Base-by-base conservation (phyloP, 495 filamentous ascomycete species). In the Neohortaea acidophila region DNA sequence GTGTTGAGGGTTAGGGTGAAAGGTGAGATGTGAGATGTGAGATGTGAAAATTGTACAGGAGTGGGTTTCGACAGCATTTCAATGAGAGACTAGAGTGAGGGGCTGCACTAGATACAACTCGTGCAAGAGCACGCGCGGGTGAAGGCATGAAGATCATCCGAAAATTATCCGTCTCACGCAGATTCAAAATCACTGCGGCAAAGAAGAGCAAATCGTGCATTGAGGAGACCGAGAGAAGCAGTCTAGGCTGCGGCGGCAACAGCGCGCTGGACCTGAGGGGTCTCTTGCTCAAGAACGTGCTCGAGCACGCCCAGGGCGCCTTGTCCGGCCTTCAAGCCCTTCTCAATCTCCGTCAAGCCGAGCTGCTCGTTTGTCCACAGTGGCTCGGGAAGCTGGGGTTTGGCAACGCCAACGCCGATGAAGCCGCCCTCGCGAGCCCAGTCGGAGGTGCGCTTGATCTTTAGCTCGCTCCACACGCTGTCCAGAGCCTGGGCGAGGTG, bases 371-470 rank as follows among this genome's bases (percentile, higher is more conserved):
- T 74, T 15, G 82, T 81, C 87, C 87, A 96, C 23, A 96, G 76
- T 27, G 75, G 74, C 45, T 72, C 65, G 14, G 64, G 66, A 27
- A 59, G 64, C 29, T 68, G 63, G 9, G 65, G 66, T 4, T 65
- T 70, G 30, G 76, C 62, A 23, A 79, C 75, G 19, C 87, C 87
- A 14, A 96, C 87, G 27, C 87, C 87, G 35, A 93, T 82, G 51
- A 94, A 92, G 3, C 89, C 91, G 6, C 91, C 89, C 52, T 87
- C 67, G 21, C 69, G 70, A n/a, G 79, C 74, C 89, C 89, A 96
- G 43, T 89, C 81, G 45, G 72, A 79, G 25, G 86, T 83, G 36
- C 85, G 73, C 65, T 93, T 94, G 63, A 97, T 85, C 19, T 74
- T 75, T 2, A 97, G 69, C 50, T 84, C 69, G 11, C 65, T 67